phyloP scores from a whole-genome alignment of 164 flowering plant species.

The Stephania japonica region DNA sequence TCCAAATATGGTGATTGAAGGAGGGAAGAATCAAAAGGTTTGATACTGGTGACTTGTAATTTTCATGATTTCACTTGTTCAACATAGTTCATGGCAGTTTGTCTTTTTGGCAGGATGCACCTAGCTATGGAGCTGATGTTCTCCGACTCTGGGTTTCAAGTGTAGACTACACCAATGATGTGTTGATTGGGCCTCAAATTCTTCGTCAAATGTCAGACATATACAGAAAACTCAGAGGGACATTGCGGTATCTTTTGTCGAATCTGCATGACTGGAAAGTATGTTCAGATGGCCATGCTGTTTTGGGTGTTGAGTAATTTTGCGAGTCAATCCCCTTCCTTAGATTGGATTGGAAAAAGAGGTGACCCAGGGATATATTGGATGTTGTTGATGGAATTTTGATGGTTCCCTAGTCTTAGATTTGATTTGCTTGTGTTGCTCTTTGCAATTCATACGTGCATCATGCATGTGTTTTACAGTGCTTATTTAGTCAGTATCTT shows the following conservation, averaged over 20 bases:
- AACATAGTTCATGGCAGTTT: slow-evolving; percentile 7
- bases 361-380: not conserved
- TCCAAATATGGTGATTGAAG: slow-evolving; percentile 78
- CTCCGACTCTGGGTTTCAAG: slow-evolving; percentile 98
- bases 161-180: slow-evolving; percentile 94
- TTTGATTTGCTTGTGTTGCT: not conserved
- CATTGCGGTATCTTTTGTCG: slow-evolving; percentile 77
- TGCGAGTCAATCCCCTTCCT: not conserved
- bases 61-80: not conserved
- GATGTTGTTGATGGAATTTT: not conserved
- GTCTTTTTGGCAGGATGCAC: slow-evolving; percentile 54
- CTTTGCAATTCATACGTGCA: too few species aligned
- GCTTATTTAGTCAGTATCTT: not conserved
- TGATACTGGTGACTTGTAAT: slow-evolving; percentile 10
- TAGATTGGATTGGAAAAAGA: not conserved
- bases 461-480: not conserved
- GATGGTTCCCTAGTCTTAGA: not conserved
- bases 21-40: slow-evolving; percentile 77
- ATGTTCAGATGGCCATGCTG: slow-evolving; percentile 20
- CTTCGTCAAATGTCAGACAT: slow-evolving; percentile 96
- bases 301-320: not conserved
- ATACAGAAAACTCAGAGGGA: slow-evolving; percentile 89
- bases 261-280: slow-evolving; percentile 97
- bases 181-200: slow-evolving; percentile 77
- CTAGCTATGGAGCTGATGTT: slow-evolving; percentile 93